These are phyloP conservation scores for Shiraia bambusicola DNA, from an alignment of 2,329 filamentous ascomycete genomes.

Conservation along the genomic window DNA sequence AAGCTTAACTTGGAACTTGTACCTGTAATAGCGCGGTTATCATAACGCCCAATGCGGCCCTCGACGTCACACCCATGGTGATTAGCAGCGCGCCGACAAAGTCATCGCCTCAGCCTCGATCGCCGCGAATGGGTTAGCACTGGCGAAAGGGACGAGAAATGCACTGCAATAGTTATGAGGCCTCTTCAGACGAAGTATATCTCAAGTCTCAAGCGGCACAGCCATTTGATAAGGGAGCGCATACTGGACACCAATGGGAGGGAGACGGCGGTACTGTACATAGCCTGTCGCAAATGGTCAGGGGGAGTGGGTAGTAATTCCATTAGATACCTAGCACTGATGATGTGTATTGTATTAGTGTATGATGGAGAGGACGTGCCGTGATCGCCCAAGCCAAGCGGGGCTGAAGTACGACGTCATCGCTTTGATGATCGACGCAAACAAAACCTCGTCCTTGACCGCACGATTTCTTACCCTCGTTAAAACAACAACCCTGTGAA, in stretches of 20 bases:
- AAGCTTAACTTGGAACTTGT: background rate
- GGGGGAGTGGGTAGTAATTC: no score
- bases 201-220: no score
- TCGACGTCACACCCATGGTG: conserved; percentile 19
- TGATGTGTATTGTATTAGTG: no score
- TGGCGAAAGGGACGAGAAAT: no score
- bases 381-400: conserved; percentile 9
- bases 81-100: conserved; percentile 17
- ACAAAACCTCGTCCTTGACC: conserved; percentile 27
- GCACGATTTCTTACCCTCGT: conserved; percentile 9
- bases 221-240: no score
- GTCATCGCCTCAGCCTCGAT: conserved; percentile 3
- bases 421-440: conserved; percentile 11
- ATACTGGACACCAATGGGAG: no score
- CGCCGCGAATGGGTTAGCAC: background rate
- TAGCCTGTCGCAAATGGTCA: no score
- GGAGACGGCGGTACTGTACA: no score
- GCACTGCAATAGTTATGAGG: no score
- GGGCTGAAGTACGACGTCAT: conserved; percentile 25
- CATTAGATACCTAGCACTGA: no score
- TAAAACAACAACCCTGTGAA: conserved; percentile 9
- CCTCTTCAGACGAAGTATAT: no score
- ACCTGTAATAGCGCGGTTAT: conserved; percentile 13
- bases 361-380: conserved; percentile 10
- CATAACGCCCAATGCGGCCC: conserved; percentile 5